Evolutionary conservation across 2,329 filamentous ascomycete genomes (phyloP).

Genomic region (Fusarium sp.): DNA sequence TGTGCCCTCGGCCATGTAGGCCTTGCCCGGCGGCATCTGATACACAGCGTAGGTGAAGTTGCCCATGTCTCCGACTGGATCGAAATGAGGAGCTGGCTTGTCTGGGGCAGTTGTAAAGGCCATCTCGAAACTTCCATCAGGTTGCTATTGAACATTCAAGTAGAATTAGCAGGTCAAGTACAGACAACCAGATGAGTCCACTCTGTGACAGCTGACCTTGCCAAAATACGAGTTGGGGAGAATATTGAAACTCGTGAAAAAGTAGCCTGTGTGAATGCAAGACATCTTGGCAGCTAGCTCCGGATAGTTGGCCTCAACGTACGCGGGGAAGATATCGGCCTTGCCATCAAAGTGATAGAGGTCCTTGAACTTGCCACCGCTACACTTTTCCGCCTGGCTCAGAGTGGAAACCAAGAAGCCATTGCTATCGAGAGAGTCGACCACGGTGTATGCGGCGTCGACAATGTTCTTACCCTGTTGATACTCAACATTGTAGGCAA

Average conservation of each 20-base stretch:
- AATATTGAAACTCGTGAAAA: slow-evolving; percentile 61
- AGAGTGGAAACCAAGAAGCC: slow-evolving; percentile 65
- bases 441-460: slow-evolving; percentile 60
- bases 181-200: too few species aligned
- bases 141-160: slow-evolving; percentile 40
- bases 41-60: slow-evolving; percentile 61
- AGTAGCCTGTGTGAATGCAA: slow-evolving; percentile 63
- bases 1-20: slow-evolving; percentile 62
- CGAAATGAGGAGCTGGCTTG: slow-evolving; percentile 56
- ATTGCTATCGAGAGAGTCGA: slow-evolving; percentile 56
- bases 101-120: slow-evolving; percentile 57
- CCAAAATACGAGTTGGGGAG: slow-evolving; percentile 59
- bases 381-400: slow-evolving; percentile 61
- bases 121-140: slow-evolving; percentile 60
- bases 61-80: slow-evolving; percentile 60
- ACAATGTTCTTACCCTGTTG: slow-evolving; percentile 60
- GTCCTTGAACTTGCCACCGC: slow-evolving; percentile 58
- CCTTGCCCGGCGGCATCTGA: slow-evolving; percentile 61
- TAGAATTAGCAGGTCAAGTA: background rate
- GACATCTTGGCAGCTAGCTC: slow-evolving; percentile 61
- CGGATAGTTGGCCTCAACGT: slow-evolving; percentile 57
- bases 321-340: slow-evolving; percentile 61
- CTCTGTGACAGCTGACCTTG: slow-evolving; percentile 51
- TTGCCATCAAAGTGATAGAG: slow-evolving; percentile 67
- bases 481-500: slow-evolving; percentile 62